phyloP scores from a whole-genome alignment of 345 rosid species.

The Aquilaria sinensis region DNA sequence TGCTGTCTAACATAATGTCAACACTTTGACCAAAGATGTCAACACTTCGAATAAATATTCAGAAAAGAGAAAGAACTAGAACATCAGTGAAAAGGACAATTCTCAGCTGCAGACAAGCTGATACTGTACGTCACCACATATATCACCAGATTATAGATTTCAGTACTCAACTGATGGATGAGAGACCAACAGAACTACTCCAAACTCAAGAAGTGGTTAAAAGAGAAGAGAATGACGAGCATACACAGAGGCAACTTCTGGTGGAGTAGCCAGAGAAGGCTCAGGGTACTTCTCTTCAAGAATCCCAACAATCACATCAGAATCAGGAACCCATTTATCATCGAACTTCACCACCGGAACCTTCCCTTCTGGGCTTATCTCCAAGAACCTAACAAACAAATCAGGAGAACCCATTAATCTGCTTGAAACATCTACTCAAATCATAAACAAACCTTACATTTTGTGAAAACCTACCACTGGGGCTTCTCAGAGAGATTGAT shows the following conservation, averaged over 20 bases:
- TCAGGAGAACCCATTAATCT: constrained; percentile 9
- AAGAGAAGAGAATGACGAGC: constrained; percentile 5
- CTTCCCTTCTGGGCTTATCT: constrained; percentile 78
- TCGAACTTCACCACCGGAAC: constrained; percentile 72
- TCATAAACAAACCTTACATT: not conserved
- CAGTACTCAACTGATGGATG: not conserved
- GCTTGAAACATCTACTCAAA: constrained; percentile 2
- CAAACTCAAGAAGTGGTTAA: too few species aligned
- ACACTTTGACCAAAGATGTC: not conserved
- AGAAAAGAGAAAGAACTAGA: not conserved
- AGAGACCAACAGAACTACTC: not conserved
- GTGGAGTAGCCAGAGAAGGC: constrained; percentile 58
- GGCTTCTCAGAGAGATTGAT: constrained; percentile 64
- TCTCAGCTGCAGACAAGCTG: not conserved
- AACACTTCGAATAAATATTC: not conserved
- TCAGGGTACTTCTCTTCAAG: constrained; percentile 86
- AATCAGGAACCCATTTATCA: constrained; percentile 80
- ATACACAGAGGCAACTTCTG: constrained; percentile 63
- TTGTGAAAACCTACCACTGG: constrained; percentile 43
- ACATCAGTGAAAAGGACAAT: not conserved
- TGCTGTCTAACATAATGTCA: not conserved
- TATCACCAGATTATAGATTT: not conserved
- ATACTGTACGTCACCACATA: not conserved
- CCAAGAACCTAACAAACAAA: constrained; percentile 54
- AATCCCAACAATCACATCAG: constrained; percentile 73